Conservation (phyloP, 2,329 filamentous ascomycete genomes). For the Hymenoscyphus occultus region DNA sequence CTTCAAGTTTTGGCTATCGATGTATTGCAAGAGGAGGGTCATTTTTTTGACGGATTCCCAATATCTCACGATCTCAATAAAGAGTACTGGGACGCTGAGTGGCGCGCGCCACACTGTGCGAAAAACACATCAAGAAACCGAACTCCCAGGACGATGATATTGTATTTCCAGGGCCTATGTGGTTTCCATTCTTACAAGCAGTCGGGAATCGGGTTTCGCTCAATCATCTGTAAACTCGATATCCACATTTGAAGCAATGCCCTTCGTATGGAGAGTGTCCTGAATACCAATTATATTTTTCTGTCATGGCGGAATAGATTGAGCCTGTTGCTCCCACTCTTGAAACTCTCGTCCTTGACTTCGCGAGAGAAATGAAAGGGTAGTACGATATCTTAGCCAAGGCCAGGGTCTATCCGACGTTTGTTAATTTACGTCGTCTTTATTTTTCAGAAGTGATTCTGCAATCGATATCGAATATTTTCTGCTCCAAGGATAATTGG, state of each 20-base stretch:
- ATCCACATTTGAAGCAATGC: not conserved
- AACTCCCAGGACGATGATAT: not conserved
- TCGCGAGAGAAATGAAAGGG: not conserved
- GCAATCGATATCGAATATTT: not conserved
- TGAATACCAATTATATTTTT: not conserved
- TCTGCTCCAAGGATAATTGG: not conserved
- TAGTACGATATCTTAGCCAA: not conserved
- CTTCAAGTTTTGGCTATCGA: not conserved
- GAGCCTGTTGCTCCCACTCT: not conserved
- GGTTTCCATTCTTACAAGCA: not conserved
- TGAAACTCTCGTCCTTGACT: not conserved
- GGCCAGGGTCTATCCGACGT: not conserved
- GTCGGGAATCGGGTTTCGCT: not conserved
- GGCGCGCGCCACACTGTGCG: not conserved
- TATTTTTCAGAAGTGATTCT: not conserved
- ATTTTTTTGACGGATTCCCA: not conserved
- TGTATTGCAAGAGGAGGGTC: not conserved
- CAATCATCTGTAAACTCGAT: not conserved
- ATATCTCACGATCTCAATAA: not conserved
- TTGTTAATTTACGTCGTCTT: not conserved
- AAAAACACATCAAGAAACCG: not conserved
- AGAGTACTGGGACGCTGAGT: not conserved
- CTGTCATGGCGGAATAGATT: not conserved
- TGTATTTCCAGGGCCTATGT: not conserved
- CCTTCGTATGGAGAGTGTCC: not conserved